Evolutionary conservation across 2,329 filamentous ascomycete species (phyloP).

Genomic region (Fusarium foetens): DNA sequence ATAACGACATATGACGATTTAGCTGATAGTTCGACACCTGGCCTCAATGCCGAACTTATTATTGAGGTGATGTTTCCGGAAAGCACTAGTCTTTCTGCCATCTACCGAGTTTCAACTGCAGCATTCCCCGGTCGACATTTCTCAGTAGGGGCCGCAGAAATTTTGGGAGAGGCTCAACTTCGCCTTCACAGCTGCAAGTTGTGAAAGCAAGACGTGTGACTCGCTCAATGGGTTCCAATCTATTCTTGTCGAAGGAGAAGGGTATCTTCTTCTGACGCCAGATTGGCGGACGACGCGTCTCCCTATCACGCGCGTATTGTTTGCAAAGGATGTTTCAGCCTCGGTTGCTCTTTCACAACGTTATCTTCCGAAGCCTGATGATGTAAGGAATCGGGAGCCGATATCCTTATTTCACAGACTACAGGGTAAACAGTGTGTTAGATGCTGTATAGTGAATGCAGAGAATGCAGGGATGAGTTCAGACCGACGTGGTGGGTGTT

Average conservation of each 20-base stretch:
- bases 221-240: rapidly evolving
- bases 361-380: rapidly evolving
- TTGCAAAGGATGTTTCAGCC: rapidly evolving
- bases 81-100: rapidly evolving
- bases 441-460: not conserved
- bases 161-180: rapidly evolving
- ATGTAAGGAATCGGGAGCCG: rapidly evolving
- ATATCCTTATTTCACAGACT: not conserved
- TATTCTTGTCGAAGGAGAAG: not conserved
- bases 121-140: rapidly evolving
- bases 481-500: rapidly evolving
- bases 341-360: not conserved
- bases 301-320: not conserved
- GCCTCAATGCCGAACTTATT: rapidly evolving
- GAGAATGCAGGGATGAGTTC: rapidly evolving
- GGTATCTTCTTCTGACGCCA: rapidly evolving
- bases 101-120: rapidly evolving
- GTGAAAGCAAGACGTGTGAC: rapidly evolving
- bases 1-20: rapidly evolving
- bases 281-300: rapidly evolving
- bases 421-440: not conserved
- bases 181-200: rapidly evolving
- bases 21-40: not conserved
- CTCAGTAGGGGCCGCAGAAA: rapidly evolving
- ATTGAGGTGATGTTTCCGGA: rapidly evolving